Evolutionary conservation across 1,284 basidiomycete species (phyloP), one percentile per base, ranked within the genome.

Genomic region (Melampsora medusae): DNA sequence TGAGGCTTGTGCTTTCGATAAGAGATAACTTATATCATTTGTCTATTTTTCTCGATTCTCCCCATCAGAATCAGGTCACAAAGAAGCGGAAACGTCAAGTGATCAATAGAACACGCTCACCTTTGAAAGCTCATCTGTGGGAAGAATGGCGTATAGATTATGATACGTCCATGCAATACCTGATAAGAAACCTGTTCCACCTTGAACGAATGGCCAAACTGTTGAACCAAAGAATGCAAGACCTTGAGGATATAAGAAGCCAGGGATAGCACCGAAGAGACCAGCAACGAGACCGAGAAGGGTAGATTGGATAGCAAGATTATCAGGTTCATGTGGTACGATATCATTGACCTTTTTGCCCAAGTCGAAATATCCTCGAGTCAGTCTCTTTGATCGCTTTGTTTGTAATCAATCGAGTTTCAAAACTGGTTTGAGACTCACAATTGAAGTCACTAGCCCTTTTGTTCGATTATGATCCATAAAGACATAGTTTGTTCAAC

Each of bases 121-220:
- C 35, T 74, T 74, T 60, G 72, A 74, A 28, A 67, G 66, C 31
- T 74, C 65, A 67, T 74, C 72, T 22, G 56, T 46, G 1, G 72
- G 72, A 50, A 67, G 72, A 17, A 42, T 42, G 9, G 65, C 64
- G 25, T 67, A 74, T 31, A 74, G 38, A 49, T 74, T 74, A n/a
- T 74, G 72, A 56, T 74, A 74, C 6, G 72, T 74, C 72, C 72
- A 74, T 1, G 31, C 31, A 33, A 67, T 38, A 17, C 72, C 72
- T 60, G 72, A 59, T 14, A 59, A 28, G 46, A 74, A 56, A 22
- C 72, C 72, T 19, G 65, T 49, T 7, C 50, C 72, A 61, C 72
- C 72, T 33, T 74, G 72, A 66, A 66, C 65, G 35, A 65, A 73
- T 25, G 70, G 70, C 70, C 70, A 73, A 56, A 73, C n/a, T n/a